These are phyloP conservation scores for Fusarium torreyae DNA, from an alignment of 2,329 filamentous ascomycete species.

Conservation along the genomic window DNA sequence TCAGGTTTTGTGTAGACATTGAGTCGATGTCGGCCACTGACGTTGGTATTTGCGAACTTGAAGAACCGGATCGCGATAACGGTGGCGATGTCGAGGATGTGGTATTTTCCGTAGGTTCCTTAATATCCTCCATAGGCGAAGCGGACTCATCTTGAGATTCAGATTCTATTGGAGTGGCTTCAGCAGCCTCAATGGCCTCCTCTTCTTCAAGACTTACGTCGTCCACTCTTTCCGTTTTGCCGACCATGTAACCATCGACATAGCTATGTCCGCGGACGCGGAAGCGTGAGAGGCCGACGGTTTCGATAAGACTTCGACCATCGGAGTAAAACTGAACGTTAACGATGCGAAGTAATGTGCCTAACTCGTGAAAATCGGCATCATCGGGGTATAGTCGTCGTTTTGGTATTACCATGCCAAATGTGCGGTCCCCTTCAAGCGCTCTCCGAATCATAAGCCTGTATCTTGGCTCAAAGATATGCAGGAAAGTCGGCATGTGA, in stretches of 20 bases:
- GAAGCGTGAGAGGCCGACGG: constrained; percentile 83
- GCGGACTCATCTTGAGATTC: not conserved
- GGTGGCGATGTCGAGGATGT: constrained; percentile 1
- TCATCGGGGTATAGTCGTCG: constrained; percentile 58
- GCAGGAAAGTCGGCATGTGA: constrained; percentile 85
- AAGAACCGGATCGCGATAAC: constrained; percentile 14
- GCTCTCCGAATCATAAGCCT: constrained; percentile 88
- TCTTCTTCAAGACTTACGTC: constrained; percentile 88
- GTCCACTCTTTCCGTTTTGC: constrained; percentile 81
- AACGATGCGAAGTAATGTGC: constrained; percentile 83
- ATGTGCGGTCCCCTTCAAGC: constrained; percentile 80
- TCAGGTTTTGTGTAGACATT: constrained; percentile 79
- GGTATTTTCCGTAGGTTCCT: constrained; percentile 10
- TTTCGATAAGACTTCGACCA: constrained; percentile 86
- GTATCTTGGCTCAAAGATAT: constrained; percentile 94
- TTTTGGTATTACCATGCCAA: constrained; percentile 88
- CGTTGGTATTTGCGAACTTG: constrained; percentile 17
- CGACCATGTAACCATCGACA: constrained; percentile 84
- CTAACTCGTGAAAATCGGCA: constrained; percentile 76
- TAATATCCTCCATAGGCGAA: constrained; percentile 5
- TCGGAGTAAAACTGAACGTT: constrained; percentile 82
- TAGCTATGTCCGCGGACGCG: constrained; percentile 75
- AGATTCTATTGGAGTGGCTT: constrained; percentile 57
- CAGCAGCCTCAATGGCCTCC: constrained; percentile 79
- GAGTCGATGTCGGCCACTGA: constrained; percentile 42